Base-by-base conservation (phyloP, 1,284 basidiomycete genomes). In the Peniophora sp. region DNA sequence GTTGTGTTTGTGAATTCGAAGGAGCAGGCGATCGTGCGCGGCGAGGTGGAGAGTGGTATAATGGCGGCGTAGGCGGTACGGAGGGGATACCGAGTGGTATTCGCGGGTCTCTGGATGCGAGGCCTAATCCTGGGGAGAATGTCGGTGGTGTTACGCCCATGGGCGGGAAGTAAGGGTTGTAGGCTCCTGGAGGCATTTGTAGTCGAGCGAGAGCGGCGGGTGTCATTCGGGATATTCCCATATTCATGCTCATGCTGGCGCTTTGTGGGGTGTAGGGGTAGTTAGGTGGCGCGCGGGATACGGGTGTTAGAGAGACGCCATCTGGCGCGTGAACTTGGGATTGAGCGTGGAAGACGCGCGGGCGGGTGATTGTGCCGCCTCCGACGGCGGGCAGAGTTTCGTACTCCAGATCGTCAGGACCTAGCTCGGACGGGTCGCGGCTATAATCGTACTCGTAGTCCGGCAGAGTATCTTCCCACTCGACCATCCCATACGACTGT, bases 341-440 rank as follows among this genome's bases (percentile, higher is more conserved):
- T 58, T 83, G 78, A 0, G 76, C 71, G 59, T 85, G 82, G 52
- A 76, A 77, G 3, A 85, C 72, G 9, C 83, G 68, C 0, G 83
- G 83, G 0, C 82, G 72, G 2, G 79, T 79, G 53, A 85, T 72
- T 0, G 73, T 70, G 0, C 83, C 83, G 2, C 83, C 83, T 17
- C 84, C 82, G 2, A 86, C 81, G 2, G 84, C 82, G 0, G 83
- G 80, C 3, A 74, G 65, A 11, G 68, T 69, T 55, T 71, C 72
- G 57, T 69, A 70, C 54, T 72, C 70, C 24, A 57, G 39, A 9
- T 51, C 49, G 3, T 57, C 55, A 17, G 63, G 59, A 3, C 53
- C 58, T 3, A 59, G 57, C 24, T 60, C 56, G 5, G 67, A 65
- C 20, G 62, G 59, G 6, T 63, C 63, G 20, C 61, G 55, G 17